Base-by-base conservation (phyloP, 257 asterid species). In the Nicotiana noctiflora region DNA sequence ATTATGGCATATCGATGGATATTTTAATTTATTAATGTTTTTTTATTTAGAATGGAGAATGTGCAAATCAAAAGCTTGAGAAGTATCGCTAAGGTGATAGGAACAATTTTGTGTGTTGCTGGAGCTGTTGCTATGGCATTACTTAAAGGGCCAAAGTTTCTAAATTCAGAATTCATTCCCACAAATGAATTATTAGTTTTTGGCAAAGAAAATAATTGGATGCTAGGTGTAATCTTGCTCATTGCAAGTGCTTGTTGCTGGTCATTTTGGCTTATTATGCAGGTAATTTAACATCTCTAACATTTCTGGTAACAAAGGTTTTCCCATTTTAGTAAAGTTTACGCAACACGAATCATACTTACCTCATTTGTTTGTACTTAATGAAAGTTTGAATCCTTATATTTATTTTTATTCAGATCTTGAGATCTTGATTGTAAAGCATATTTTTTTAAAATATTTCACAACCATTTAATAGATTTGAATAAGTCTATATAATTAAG, bases 61-160 rank as follows among this genome's bases (percentile, higher is more conserved):
- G 46, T 93, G 29, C 44, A 86, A 51, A 44, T 88, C 9, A 49
- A 87, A 83, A 91, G 87, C 68, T 49, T 68, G 61, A 89, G 96
- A 89, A 90, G 94, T 56, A 11, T 83, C 4, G 90, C 90, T 0
- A 90, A 90, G 81, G 81, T 90, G n/a, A 13, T 80, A 1, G 98
- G 97, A 8, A 90, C 98, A 11, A 6, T 88, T 1, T 21, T 89
- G 0, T 93, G 94, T 76, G 90, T 94, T 2, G 77, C 81, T 19
- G 97, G 97, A 34, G 97, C 98, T 6, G 83, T 82, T 46, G 82
- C 83, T 29, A 93, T 90, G 96, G 90, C 92, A 76, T 62, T 91
- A 66, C 32, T 89, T 6, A 91, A 90, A 91, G 98, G 97, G 23
- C 92, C 94, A 11, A 94, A 89, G 81, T 61, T 94, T 53, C 91